Conservation (phyloP, 129 eudicot species). For the Lonicera japonica region DNA sequence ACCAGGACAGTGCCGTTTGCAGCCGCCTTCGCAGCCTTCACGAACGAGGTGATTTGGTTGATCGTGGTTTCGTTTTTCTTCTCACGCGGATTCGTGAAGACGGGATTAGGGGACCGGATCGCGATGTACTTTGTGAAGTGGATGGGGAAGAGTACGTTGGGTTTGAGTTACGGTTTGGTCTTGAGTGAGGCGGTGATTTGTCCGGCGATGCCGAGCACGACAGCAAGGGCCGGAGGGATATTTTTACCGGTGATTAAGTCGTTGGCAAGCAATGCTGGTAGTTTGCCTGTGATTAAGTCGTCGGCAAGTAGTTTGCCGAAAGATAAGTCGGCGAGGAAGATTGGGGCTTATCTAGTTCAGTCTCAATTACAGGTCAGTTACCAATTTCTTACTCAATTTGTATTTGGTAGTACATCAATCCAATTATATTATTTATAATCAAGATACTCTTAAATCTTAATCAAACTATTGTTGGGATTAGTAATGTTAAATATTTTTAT, state of each 20-base stretch:
- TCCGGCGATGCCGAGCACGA: constrained; percentile 77
- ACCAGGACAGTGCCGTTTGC: constrained; percentile 69
- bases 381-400: not conserved
- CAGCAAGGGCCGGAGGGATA: constrained; percentile 85
- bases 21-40: constrained; percentile 60
- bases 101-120: constrained; percentile 74
- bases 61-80: constrained; percentile 62
- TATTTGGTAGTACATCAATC: too few relatives aligned
- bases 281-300: constrained; percentile 75
- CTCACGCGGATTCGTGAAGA: constrained; percentile 66
- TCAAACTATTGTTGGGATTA: too few relatives aligned
- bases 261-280: constrained; percentile 46
- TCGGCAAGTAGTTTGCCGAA: constrained; percentile 63
- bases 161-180: constrained; percentile 67
- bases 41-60: constrained; percentile 81
- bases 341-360: constrained; percentile 66
- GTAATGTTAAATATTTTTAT: too few relatives aligned
- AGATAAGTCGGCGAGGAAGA: constrained; percentile 55
- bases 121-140: constrained; percentile 60
- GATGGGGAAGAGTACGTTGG: constrained; percentile 74
- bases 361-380: constrained; percentile 64
- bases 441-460: too few relatives aligned
- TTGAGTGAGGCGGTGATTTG: constrained; percentile 53
- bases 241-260: constrained; percentile 77
- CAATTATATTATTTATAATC: too few relatives aligned